Percentiles rank a stretch among this genome's conserved stretches.
These are phyloP conservation scores for Paramecium primaurelia DNA, from an alignment of 73 alveolate species.

Conservation along the genomic window DNA sequence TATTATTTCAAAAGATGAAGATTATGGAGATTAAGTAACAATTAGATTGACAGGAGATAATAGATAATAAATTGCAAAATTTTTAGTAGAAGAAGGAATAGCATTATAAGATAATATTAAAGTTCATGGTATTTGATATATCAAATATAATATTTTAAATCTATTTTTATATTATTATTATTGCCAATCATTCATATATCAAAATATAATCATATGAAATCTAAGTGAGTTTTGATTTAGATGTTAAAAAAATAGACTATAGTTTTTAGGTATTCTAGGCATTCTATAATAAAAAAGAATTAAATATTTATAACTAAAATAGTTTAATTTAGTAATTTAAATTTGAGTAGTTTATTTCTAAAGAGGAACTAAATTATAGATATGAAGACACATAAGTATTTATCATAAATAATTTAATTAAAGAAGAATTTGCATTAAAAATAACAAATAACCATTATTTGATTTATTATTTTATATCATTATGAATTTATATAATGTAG, in stretches of 20 bases:
- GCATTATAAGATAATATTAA: constrained; percentile 30
- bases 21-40: background rate
- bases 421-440: background rate
- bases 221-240: background rate
- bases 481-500: background rate
- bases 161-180: background rate
- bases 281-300: background rate
- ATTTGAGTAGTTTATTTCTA: background rate
- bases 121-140: constrained; percentile 44
- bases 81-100: constrained; percentile 9
- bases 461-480: background rate
- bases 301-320: too few relatives aligned
- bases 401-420: background rate
- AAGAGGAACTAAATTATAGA: background rate
- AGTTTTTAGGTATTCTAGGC: background rate
- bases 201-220: background rate
- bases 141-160: background rate
- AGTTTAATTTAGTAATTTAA: too few relatives aligned
- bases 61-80: constrained; percentile 35
- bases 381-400: background rate
- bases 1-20: constrained; percentile 44
- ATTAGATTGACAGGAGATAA: constrained; percentile 51
- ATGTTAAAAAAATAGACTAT: too few relatives aligned
- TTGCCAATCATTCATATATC: background rate
- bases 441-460: too few relatives aligned